These are phyloP conservation scores for Boletus rufocinnamomeus DNA, from an alignment of 768 basidiomycete genomes.

Conservation along the genomic window DNA sequence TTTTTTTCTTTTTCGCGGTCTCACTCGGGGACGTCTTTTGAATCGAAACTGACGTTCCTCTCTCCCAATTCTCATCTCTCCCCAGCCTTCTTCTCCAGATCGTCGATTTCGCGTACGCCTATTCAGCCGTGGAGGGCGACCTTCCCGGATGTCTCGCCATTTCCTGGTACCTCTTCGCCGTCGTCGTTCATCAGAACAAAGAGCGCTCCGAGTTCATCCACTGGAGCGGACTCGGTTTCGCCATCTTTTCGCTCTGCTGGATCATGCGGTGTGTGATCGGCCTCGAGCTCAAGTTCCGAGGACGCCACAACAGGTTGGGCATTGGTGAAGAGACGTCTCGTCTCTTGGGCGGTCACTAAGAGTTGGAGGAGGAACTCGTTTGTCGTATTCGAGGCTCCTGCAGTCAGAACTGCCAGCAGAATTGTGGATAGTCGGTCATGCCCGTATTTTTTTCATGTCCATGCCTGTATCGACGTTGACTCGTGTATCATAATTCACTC, in stretches of 20 bases:
- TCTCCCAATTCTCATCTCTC: too few species aligned
- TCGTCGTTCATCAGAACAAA: conserved; percentile 54
- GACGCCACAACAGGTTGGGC: conserved; percentile 34
- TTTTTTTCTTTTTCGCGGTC: neutral
- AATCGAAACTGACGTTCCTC: neutral
- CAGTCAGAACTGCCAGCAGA: neutral
- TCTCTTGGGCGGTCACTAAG: conserved; percentile 32
- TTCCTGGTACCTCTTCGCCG: conserved; percentile 64
- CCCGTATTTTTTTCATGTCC: conserved; percentile 3
- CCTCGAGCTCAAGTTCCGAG: conserved; percentile 37
- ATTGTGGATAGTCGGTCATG: conserved; percentile 10
- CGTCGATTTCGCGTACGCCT: conserved; percentile 64
- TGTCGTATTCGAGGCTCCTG: neutral
- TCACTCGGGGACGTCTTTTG: neutral
- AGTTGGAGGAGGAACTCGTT: neutral
- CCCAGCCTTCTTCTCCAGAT: conserved; percentile 55
- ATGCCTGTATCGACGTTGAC: conserved; percentile 7
- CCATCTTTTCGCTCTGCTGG: conserved; percentile 63
- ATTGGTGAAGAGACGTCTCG: conserved; percentile 36
- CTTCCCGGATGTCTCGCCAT: conserved; percentile 68
- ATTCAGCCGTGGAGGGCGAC: conserved; percentile 64
- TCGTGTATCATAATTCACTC: conserved; percentile 15
- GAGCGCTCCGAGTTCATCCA: conserved; percentile 56
- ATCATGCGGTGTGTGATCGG: conserved; percentile 57
- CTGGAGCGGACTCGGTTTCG: conserved; percentile 65